A percentile compares a stretch with the other conserved stretches of the same genome.
These are phyloP conservation scores for Colletotrichum zoysiae DNA, from an alignment of 2,329 filamentous ascomycete genomes.

Conservation along the genomic window DNA sequence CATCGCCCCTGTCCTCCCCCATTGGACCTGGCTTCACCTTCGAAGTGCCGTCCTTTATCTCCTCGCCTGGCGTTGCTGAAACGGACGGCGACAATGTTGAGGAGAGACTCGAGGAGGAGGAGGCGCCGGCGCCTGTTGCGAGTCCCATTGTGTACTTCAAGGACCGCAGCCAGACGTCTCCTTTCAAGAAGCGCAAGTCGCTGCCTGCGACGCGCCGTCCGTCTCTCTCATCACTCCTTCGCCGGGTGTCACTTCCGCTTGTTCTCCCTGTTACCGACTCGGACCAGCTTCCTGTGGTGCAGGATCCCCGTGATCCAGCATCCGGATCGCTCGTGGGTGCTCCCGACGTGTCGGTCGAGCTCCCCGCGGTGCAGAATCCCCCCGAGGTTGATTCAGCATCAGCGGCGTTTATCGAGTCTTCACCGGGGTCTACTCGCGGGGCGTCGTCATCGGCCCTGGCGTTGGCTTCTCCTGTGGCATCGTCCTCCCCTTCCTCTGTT, in stretches of 20 bases:
- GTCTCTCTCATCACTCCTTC: slow-evolving; percentile 26
- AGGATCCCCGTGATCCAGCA: slow-evolving; percentile 36
- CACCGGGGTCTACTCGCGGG: not conserved
- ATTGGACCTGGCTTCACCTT: slow-evolving; percentile 32
- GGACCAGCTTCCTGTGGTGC: slow-evolving; percentile 28
- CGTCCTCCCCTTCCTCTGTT: slow-evolving; percentile 23
- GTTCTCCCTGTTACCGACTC: slow-evolving; percentile 19
- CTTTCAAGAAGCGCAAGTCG: slow-evolving; percentile 35
- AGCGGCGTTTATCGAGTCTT: slow-evolving; percentile 3
- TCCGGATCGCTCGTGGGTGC: slow-evolving; percentile 31
- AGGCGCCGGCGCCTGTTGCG: not conserved
- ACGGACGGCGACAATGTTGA: not conserved
- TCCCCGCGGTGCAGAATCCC: slow-evolving; percentile 35
- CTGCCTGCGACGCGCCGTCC: slow-evolving; percentile 5
- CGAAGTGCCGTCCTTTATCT: slow-evolving; percentile 25
- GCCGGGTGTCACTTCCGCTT: slow-evolving; percentile 30
- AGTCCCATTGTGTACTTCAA: slow-evolving; percentile 34
- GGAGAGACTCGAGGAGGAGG: not conserved
- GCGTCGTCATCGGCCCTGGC: not conserved
- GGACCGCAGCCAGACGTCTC: slow-evolving; percentile 27
- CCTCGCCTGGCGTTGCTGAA: slow-evolving; percentile 6
- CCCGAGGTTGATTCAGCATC: slow-evolving; percentile 31
- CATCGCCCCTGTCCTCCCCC: slow-evolving; percentile 24
- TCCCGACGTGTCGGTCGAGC: slow-evolving; percentile 36
- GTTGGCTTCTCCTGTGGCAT: slow-evolving; percentile 1